These are phyloP conservation scores for Pyrenophora teres DNA, from an alignment of 2,329 filamentous ascomycete genomes.

Conservation along the genomic window DNA sequence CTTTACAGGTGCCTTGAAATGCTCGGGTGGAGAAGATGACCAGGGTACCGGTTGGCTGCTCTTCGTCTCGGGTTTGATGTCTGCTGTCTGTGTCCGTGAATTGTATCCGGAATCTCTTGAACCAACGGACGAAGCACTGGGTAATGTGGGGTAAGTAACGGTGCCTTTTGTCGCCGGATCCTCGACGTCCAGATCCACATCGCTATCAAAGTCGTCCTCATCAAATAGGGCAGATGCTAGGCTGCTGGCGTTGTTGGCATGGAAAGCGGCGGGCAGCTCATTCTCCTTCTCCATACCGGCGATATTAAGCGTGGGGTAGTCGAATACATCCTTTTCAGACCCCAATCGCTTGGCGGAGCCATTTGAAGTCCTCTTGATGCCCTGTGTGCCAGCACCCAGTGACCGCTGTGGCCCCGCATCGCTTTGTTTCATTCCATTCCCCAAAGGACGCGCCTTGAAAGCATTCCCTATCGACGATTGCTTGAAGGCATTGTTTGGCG, in stretches of 20 bases:
- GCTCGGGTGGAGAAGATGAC: constrained; percentile 68
- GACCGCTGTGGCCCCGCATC: constrained; percentile 12
- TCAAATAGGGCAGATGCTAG: constrained; percentile 57
- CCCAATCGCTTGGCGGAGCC: constrained; percentile 53
- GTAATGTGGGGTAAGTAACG: constrained; percentile 50
- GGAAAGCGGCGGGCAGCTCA: constrained; percentile 18
- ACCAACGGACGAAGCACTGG: constrained; percentile 17
- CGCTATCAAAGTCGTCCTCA: constrained; percentile 86
- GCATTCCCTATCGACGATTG: constrained; percentile 47
- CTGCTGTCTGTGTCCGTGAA: constrained; percentile 31
- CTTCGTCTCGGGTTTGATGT: constrained; percentile 18
- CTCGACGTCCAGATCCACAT: constrained; percentile 74
- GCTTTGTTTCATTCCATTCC: constrained; percentile 43
- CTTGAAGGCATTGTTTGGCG: constrained; percentile 28
- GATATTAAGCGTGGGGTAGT: constrained; percentile 36
- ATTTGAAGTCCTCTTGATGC: constrained; percentile 53
- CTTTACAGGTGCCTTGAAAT: constrained; percentile 44
- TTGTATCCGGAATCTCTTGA: constrained; percentile 47
- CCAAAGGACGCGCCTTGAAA: constrained; percentile 43
- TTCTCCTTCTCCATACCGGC: constrained; percentile 36
- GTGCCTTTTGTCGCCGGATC: constrained; percentile 58
- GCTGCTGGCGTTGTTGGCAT: constrained; percentile 19
- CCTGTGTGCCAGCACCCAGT: constrained; percentile 27
- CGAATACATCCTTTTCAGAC: constrained; percentile 41
- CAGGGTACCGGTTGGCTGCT: constrained; percentile 69